Base-by-base conservation (phyloP, 139 green algal species). In the Tetraselmis chui region DNA sequence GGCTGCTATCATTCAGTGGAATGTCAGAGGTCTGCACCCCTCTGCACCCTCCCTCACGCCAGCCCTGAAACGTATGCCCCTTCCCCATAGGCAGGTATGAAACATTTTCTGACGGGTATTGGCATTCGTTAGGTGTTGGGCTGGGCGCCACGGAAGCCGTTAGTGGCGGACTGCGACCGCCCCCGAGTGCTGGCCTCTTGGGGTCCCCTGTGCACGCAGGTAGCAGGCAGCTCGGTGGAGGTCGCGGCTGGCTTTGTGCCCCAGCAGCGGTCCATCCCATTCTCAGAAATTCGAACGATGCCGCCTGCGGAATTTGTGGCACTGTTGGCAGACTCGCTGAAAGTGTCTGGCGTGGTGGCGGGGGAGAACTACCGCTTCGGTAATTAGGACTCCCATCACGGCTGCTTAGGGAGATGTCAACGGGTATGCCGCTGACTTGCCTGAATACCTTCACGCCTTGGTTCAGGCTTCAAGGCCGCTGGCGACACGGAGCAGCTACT, bases 301-400 rank as follows among this genome's bases (percentile, higher is more conserved):
- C 85, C 31, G 26, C 95, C 95, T 0, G 87, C 93, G 32, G 88
- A 89, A 0, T 98, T 98, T 88, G 93, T 98, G 29, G 29, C 85
- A n/a, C 76, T 96, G 32, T 89, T 98, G 18, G 90, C 89, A 1
- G 0, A 85, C 27, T 86, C 98, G 32, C 86, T 98, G 45, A 31
- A 84, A 1, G 94, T 92, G 26, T 81, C 86, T 18, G 95, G 94
- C 2, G 90, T 98, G 27, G 95, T 98, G 29, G 93, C 95, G 27
- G 95, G 95, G 5, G 27, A 83, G 11, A 97, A 97, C 79, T 98
- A 97, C 83, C 88, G 94, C 27, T 98, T 98, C 91, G 94, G 94
- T 93, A 81, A 81, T 88, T 79, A 28, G 29, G 18, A 25, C 81
- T 77, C 28, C 31, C 11, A 79, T 29, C 26, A 1, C 1, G 67